A percentile compares a stretch with the other conserved stretches of the same genome.
These are phyloP conservation scores for Fraxinus nigra DNA, from an alignment of 305 asterid genomes.

Conservation along the genomic window DNA sequence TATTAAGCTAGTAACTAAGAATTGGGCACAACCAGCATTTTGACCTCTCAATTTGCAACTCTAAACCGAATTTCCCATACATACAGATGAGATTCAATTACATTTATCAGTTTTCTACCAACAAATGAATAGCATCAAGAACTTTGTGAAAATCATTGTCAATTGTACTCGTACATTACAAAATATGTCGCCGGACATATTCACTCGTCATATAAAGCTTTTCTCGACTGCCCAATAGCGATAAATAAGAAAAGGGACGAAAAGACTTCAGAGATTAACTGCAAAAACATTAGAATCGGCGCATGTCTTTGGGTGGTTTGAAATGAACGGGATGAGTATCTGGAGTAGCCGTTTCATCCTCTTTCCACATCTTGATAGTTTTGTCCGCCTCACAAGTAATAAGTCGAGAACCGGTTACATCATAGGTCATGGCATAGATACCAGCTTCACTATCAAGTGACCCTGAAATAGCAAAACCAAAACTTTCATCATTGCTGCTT, in stretches of 20 bases:
- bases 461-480: constrained; percentile 39
- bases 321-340: constrained; percentile 65
- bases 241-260: not conserved
- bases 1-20: not conserved
- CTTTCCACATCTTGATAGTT: constrained; percentile 98
- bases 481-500: constrained; percentile 1
- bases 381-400: constrained; percentile 94
- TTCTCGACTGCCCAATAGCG: not conserved
- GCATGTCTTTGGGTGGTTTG: constrained; percentile 62
- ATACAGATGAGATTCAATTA: not conserved
- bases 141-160: not conserved
- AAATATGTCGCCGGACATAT: constrained; percentile 2
- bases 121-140: not conserved
- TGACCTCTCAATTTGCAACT: not conserved
- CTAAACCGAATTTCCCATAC: not conserved
- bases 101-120: not conserved
- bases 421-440: constrained; percentile 70
- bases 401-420: constrained; percentile 82
- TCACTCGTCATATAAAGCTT: not conserved
- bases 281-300: constrained; percentile 40
- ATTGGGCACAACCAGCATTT: not conserved
- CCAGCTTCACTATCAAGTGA: constrained; percentile 98
- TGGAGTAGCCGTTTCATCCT: constrained; percentile 65
- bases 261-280: not conserved
- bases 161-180: constrained; percentile 6